Conservation (phyloP, 208 protist genomes). For the Crithidia expoeki region DNA sequence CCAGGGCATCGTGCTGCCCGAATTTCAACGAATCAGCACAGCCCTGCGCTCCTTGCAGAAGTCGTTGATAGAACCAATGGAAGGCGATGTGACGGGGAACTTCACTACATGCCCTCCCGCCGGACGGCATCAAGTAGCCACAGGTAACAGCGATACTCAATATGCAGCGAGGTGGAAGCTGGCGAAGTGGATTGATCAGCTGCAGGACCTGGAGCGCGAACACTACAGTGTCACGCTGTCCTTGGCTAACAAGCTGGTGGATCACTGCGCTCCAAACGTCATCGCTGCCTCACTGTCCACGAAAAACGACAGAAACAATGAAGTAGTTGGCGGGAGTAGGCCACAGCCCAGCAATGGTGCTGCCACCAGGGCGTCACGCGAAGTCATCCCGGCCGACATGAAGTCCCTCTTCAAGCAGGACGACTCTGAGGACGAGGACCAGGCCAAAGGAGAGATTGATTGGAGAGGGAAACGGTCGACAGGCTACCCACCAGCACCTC, state of each 20-base stretch:
- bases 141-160: background rate
- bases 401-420: constrained; percentile 21
- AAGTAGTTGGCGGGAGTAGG: too few species aligned
- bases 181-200: constrained; percentile 50
- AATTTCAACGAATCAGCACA: constrained; percentile 63
- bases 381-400: constrained; percentile 5
- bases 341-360: background rate
- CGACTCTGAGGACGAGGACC: constrained; percentile 23
- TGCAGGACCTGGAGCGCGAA: constrained; percentile 60
- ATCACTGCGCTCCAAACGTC: constrained; percentile 21
- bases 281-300: background rate
- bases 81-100: background rate
- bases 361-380: background rate
- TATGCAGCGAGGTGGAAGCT: too few species aligned
- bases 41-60: constrained; percentile 56
- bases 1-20: constrained; percentile 42
- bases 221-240: constrained; percentile 58
- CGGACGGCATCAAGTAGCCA: background rate
- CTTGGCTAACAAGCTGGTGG: constrained; percentile 26
- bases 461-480: constrained; percentile 1
- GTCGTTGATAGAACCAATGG: background rate
- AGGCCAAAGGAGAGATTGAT: constrained; percentile 2
- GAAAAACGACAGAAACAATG: background rate
- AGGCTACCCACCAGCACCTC: background rate
- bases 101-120: too few species aligned